Conservation (phyloP, 2,329 filamentous ascomycete species). For the Botrytis elliptica region DNA sequence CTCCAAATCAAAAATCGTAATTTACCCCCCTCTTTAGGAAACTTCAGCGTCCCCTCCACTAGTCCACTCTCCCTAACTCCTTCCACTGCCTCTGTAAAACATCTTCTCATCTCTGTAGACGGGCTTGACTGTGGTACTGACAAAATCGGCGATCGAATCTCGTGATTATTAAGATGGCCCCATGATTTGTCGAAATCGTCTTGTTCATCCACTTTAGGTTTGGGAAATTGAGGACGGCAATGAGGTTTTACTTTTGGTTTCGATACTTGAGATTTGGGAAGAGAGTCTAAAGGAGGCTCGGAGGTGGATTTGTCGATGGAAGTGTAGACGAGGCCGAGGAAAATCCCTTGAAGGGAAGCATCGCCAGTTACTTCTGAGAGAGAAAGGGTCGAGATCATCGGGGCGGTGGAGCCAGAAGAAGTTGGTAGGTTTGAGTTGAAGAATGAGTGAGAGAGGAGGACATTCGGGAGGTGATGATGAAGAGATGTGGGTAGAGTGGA, state of each 20-base stretch:
- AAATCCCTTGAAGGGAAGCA: constrained; percentile 10
- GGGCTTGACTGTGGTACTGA: neutral
- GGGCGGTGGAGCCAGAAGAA: no score
- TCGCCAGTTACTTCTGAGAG: constrained; percentile 18
- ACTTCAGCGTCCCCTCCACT: constrained; percentile 31
- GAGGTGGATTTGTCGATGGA: neutral
- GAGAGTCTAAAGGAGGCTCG: neutral
- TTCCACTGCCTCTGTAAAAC: constrained; percentile 27
- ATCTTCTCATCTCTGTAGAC: constrained; percentile 4
- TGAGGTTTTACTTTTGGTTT: neutral
- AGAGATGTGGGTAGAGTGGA: neutral
- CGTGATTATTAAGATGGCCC: neutral
- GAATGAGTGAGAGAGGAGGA: constrained; percentile 11
- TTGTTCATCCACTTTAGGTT: neutral
- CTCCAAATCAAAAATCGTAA: constrained; percentile 34
- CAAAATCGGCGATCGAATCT: neutral
- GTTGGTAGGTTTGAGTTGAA: neutral
- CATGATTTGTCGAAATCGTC: neutral
- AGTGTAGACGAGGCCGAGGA: constrained; percentile 17
- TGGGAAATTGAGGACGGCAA: neutral
- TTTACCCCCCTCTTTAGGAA: constrained; percentile 23
- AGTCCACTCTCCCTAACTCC: constrained; percentile 24
- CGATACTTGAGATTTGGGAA: neutral
- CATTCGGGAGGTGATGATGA: constrained; percentile 4
- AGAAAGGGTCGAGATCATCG: neutral